phyloP scores from a whole-genome alignment of 2,329 filamentous ascomycete genomes.

The Calycina herbarum region DNA sequence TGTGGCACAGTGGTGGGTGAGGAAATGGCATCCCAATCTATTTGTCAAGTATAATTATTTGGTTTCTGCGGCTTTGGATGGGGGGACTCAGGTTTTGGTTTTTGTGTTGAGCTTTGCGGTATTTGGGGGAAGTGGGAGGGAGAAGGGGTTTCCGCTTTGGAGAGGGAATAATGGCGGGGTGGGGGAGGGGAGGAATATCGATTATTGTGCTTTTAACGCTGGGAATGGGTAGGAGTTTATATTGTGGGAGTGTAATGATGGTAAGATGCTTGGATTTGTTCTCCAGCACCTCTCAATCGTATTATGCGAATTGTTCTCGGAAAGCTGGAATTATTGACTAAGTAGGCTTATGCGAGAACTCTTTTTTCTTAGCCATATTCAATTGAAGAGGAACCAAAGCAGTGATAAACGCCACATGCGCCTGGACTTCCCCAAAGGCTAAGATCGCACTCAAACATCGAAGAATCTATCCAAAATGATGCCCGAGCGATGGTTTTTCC shows the following conservation, averaged over 20 bases:
- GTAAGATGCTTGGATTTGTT: not conserved
- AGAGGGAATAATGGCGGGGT: slow-evolving; percentile 24
- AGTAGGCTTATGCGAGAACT: no score
- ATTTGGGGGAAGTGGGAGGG: slow-evolving; percentile 36
- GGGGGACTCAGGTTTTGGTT: slow-evolving; percentile 65
- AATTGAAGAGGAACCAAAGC: no score
- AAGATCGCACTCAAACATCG: no score
- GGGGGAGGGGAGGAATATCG: slow-evolving; percentile 19
- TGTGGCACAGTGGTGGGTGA: slow-evolving; percentile 40
- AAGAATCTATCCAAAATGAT: no score
- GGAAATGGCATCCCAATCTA: slow-evolving; percentile 64
- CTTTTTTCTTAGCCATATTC: no score
- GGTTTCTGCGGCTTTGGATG: slow-evolving; percentile 69
- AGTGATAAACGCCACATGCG: no score
- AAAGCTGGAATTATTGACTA: no score
- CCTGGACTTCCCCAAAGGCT: no score
- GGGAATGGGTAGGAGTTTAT: slow-evolving; percentile 19
- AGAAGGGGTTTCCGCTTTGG: slow-evolving; percentile 32
- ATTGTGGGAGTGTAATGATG: not conserved
- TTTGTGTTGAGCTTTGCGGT: slow-evolving; percentile 67
- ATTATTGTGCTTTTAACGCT: slow-evolving; percentile 26
- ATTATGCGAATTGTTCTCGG: no score
- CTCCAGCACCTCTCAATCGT: no score
- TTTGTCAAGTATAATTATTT: slow-evolving; percentile 81
- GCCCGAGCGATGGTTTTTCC: no score